Conservation (phyloP, 1,139 yeast genomes). For the Hemisphaericaspora xylanilytica region DNA sequence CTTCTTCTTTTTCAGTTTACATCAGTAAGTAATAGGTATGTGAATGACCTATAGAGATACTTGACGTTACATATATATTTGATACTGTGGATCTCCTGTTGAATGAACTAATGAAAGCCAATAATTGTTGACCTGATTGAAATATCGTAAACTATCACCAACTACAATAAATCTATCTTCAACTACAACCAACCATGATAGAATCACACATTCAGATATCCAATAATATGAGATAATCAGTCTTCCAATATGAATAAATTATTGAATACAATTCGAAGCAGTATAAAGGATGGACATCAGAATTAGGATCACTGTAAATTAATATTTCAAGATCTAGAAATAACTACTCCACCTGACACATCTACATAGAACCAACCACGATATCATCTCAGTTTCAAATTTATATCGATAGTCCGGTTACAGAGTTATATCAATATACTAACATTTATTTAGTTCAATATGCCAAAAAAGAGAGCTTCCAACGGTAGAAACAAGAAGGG, state of each 20-base stretch:
- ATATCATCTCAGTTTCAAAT: too few relatives aligned
- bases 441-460: constrained; percentile 42
- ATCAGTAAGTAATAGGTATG: constrained; percentile 8
- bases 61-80: constrained; percentile 2
- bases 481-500: constrained; percentile 99
- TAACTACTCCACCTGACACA: too few relatives aligned
- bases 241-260: too few relatives aligned
- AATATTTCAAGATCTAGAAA: neutral
- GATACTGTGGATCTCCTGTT: neutral
- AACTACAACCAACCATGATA: too few relatives aligned
- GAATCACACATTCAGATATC: too few relatives aligned
- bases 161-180: too few relatives aligned
- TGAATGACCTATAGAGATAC: constrained; percentile 4
- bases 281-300: too few relatives aligned
- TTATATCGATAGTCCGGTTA: too few relatives aligned
- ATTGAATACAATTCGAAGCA: too few relatives aligned
- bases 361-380: too few relatives aligned
- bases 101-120: neutral
- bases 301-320: neutral
- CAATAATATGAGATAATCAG: too few relatives aligned
- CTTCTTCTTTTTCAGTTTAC: constrained; percentile 4
- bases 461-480: constrained; percentile 99
- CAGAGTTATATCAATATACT: too few relatives aligned
- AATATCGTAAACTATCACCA: neutral
- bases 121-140: neutral